Evolutionary conservation across 495 filamentous ascomycete genomes (phyloP).

Genomic region (Trichocladium antarcticum): DNA sequence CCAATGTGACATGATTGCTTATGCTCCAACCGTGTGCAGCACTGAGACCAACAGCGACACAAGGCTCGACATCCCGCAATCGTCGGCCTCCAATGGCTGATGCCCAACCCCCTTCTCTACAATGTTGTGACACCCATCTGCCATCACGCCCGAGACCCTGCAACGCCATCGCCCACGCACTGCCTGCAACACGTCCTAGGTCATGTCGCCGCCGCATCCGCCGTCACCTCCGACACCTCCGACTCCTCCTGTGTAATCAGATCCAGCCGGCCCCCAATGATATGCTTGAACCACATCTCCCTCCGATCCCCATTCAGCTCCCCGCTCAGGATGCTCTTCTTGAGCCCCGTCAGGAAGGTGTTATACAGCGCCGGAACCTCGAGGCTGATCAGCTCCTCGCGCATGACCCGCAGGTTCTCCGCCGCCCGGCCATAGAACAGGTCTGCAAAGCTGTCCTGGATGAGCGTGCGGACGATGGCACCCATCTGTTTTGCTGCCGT

Average conservation of each 20-base stretch:
- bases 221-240: conserved; percentile 50
- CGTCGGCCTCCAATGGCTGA: too few relatives aligned
- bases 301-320: conserved; percentile 70
- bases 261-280: conserved; percentile 56
- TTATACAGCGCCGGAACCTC: conserved; percentile 76
- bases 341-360: conserved; percentile 57
- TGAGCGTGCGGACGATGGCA: conserved; percentile 53
- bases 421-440: conserved; percentile 60
- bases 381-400: conserved; percentile 61
- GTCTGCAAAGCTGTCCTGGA: conserved; percentile 64
- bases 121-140: too few relatives aligned
- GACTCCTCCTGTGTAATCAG: conserved; percentile 55
- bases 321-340: conserved; percentile 55
- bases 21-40: too few relatives aligned
- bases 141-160: not conserved
- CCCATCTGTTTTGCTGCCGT: conserved; percentile 67
- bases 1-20: too few relatives aligned
- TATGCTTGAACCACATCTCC: conserved; percentile 66
- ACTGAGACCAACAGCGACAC: too few relatives aligned
- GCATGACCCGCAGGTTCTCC: conserved; percentile 65
- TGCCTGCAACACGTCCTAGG: too few relatives aligned
- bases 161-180: too few relatives aligned
- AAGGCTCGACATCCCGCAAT: too few relatives aligned
- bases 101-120: too few relatives aligned
- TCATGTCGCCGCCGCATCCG: conserved; percentile 46